A percentile compares a stretch with the other conserved stretches of the same genome.
Conservation (phyloP, 1,284 basidiomycete genomes). For the Golubevia pallescens region DNA sequence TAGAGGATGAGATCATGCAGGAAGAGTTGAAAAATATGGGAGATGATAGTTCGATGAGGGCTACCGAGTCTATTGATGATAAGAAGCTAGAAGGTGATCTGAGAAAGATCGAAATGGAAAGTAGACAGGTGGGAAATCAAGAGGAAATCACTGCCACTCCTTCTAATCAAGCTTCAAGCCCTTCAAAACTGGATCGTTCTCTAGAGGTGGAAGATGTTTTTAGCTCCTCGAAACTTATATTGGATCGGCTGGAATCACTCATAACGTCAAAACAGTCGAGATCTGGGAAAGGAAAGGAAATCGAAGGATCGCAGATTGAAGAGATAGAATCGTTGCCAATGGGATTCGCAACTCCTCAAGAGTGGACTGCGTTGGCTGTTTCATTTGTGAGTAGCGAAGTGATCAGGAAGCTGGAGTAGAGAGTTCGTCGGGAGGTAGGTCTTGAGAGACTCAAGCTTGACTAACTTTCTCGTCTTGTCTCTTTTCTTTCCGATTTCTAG, state of each 20-base stretch:
- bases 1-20: not conserved
- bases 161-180: not conserved
- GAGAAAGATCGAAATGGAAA: not conserved
- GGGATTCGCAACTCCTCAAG: conserved; percentile 25
- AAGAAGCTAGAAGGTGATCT: not conserved
- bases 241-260: conserved; percentile 21
- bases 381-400: conserved; percentile 28
- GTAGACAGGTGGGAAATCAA: not conserved
- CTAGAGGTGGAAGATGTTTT: too few species aligned
- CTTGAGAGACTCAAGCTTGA: not conserved
- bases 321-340: conserved; percentile 10
- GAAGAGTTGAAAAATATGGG: not conserved
- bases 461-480: not conserved
- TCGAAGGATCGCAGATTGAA: not conserved
- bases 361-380: conserved; percentile 43
- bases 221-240: conserved; percentile 14
- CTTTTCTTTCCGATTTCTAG: not conserved
- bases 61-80: not conserved
- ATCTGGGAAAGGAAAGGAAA: conserved; percentile 17
- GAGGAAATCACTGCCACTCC: not conserved
- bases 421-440: not conserved
- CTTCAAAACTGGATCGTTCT: not conserved
- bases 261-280: conserved; percentile 13
- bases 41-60: not conserved
- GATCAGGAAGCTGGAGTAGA: conserved; percentile 9